Base-by-base conservation (phyloP, 352 stramenopile genomes). In the Pythium chondricola region DNA sequence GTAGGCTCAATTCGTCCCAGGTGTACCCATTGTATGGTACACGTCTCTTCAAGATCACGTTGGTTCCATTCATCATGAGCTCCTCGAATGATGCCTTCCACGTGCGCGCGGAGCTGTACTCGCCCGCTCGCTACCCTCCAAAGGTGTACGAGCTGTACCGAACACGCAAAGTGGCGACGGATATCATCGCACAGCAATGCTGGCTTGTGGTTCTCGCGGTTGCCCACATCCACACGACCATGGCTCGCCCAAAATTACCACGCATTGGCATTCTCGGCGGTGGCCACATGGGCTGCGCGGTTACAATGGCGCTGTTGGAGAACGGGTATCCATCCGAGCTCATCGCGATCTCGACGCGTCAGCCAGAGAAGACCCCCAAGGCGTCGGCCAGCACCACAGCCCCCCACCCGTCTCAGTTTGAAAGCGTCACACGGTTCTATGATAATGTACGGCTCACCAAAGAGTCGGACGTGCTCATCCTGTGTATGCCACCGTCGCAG, bases 401-500 rank as follows among this genome's bases (percentile, higher is more conserved):
- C 4, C 61, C 50, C 7, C 47, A 53, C 6, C 42, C 67, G 13
- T 36, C 52, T 11, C 40, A 69, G 39, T 78, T 74, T 41, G 61
- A 83, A 24, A 27, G 56, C 16, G 49, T 84, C 10, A 5, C 50
- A 35, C 68, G 70, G 16, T 74, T 72, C 59, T 73, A 78, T 44
- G 74, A 88, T 58, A 88, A 86, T 20, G 62, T 66, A 13, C 68
- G 76, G 7, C 18, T 80, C 17, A 68, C 65, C 10, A 48, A 59
- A 18, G 73, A 87, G 46, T 74, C 58, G 40, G 69, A 87, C 49
- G 41, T 89, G 0, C 48, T 89, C 21, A 49, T 86, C 30, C 48
- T 89, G 9, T 86, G 74, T 48, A 78, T 85, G 56, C 67, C 73
- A 29, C 71, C 78, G 25, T 69, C 74, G 22, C 78, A 89, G 55